Evolutionary conservation across 2,329 filamentous ascomycete species (phyloP).

Genomic region (Cyclaneusma minus): DNA sequence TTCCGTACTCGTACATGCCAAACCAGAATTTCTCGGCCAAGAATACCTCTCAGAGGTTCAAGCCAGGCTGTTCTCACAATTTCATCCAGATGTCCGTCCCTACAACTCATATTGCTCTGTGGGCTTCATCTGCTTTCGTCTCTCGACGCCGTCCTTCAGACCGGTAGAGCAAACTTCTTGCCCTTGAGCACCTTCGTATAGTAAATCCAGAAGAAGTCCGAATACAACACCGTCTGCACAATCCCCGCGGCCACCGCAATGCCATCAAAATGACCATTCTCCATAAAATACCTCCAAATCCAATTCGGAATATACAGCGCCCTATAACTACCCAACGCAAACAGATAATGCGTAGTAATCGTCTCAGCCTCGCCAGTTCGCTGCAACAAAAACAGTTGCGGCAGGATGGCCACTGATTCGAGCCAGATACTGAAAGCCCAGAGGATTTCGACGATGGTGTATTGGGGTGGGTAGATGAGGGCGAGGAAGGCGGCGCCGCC

Average conservation of each 20-base stretch:
- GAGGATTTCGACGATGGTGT: slow-evolving; percentile 69
- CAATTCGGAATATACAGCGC: slow-evolving; percentile 98
- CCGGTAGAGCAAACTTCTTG: slow-evolving; percentile 75
- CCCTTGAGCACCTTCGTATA: slow-evolving; percentile 91
- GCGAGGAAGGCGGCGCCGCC: slow-evolving; percentile 66
- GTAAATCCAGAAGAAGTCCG: slow-evolving; percentile 99
- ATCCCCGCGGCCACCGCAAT: slow-evolving; percentile 82
- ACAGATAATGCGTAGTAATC: slow-evolving; percentile 97
- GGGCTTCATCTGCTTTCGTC: too few species aligned
- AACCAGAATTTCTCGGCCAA: too few species aligned
- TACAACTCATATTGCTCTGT: too few species aligned
- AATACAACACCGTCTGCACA: slow-evolving; percentile 88
- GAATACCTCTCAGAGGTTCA: too few species aligned
- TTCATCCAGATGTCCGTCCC: too few species aligned
- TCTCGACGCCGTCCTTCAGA: slow-evolving; percentile 31
- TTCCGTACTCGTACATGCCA: too few species aligned
- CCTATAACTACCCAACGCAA: slow-evolving; percentile 80
- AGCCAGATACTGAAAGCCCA: slow-evolving; percentile 99
- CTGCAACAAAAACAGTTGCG: slow-evolving; percentile 96
- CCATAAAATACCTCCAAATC: slow-evolving; percentile 78
- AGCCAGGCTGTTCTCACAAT: too few species aligned
- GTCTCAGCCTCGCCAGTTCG: slow-evolving; percentile 95
- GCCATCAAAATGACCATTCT: slow-evolving; percentile 62
- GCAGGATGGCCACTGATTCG: slow-evolving; percentile 89
- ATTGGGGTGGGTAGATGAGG: slow-evolving; percentile 72